A percentile compares a stretch with the other conserved stretches of the same genome.
Evolutionary conservation across 805 yeast genomes (phyloP).

Genomic region (Candida oleophila): DNA sequence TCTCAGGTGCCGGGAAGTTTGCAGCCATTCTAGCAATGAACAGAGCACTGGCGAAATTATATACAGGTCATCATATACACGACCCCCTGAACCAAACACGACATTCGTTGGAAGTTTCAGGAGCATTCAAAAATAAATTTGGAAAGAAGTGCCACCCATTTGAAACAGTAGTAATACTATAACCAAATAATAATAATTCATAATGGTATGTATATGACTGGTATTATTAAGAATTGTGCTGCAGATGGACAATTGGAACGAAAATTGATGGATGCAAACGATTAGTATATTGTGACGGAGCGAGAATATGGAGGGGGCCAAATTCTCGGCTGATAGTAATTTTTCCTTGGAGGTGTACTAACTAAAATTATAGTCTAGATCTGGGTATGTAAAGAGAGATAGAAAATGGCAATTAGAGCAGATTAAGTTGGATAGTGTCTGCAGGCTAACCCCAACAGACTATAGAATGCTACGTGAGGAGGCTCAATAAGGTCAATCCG

Average conservation of each 20-base stretch:
- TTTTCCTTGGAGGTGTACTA: not conserved
- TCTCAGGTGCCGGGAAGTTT: too few relatives aligned
- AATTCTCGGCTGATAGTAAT: not conserved
- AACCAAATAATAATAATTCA: not conserved
- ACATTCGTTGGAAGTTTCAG: not conserved
- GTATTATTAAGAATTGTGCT: not conserved
- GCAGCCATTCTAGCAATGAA: not conserved
- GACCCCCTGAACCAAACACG: not conserved
- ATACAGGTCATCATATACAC: not conserved
- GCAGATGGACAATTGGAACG: not conserved
- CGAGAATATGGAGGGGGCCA: not conserved
- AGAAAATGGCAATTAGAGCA: not conserved
- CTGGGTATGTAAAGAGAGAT: slow-evolving; percentile 18
- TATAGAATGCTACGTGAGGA: too few relatives aligned
- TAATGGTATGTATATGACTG: not conserved
- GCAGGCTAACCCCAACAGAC: too few relatives aligned
- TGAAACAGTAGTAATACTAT: not conserved
- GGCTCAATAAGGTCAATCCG: too few relatives aligned
- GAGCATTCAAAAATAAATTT: not conserved
- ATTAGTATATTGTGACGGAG: too few relatives aligned
- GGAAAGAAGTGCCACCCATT: not conserved
- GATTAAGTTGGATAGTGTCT: too few relatives aligned
- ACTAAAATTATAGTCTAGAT: slow-evolving; percentile 18
- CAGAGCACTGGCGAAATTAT: not conserved
- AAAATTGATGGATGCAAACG: not conserved